phyloP scores from a whole-genome alignment of 164 flowering plant species.

The Malania oleifera region DNA sequence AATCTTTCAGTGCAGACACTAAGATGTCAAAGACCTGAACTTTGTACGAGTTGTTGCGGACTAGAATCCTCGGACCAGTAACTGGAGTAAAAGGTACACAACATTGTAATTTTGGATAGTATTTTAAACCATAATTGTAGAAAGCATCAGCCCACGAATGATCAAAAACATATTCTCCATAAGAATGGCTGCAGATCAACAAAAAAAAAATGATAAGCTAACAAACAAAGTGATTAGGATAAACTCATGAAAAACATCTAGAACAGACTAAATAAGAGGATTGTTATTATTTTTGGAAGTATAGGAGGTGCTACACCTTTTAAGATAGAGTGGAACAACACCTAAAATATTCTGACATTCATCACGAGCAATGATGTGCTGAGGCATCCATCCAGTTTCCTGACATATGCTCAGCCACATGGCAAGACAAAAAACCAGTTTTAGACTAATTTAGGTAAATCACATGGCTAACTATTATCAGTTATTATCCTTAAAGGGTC shows the following conservation, averaged over 20 bases:
- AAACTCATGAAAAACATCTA: neutral
- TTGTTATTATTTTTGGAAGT: slow-evolving; percentile 2
- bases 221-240: neutral
- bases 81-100: slow-evolving; percentile 98
- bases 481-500: too few relatives aligned
- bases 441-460: neutral
- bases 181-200: slow-evolving; percentile 79
- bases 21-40: slow-evolving; percentile 74
- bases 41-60: slow-evolving; percentile 53
- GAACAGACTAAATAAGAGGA: neutral
- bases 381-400: slow-evolving; percentile 93
- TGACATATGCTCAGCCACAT: slow-evolving; percentile 29
- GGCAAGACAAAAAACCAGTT: neutral
- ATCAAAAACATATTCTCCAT: slow-evolving; percentile 96
- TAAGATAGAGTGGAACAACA: slow-evolving; percentile 90
- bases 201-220: slow-evolving; percentile 18
- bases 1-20: slow-evolving; percentile 61
- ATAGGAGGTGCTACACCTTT: slow-evolving; percentile 55
- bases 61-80: slow-evolving; percentile 79
- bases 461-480: too few relatives aligned
- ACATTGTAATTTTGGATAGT: slow-evolving; percentile 87
- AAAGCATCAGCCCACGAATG: slow-evolving; percentile 96
- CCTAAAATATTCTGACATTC: slow-evolving; percentile 65
- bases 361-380: slow-evolving; percentile 76
- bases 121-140: slow-evolving; percentile 66